A percentile compares a stretch with the other conserved stretches of the same genome.
These are phyloP conservation scores for Aspergillus sp. DNA, from an alignment of 2,329 filamentous ascomycete genomes.

Conservation along the genomic window DNA sequence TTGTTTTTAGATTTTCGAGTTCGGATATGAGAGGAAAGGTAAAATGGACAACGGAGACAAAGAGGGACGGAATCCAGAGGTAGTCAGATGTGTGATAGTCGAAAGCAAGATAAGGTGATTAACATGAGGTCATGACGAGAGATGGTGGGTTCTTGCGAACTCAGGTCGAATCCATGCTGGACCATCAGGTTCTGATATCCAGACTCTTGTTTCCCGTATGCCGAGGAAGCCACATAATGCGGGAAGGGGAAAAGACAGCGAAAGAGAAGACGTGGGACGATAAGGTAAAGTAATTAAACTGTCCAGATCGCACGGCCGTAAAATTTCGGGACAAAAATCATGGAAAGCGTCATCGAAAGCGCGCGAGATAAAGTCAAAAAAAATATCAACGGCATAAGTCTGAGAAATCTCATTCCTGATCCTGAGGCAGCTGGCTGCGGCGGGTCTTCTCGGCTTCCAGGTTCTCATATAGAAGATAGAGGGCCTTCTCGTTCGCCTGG, in stretches of 20 bases:
- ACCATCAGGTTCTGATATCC: constrained; percentile 17
- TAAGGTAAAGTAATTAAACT: constrained; percentile 8
- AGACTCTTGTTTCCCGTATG: constrained; percentile 19
- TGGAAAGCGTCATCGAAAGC: not conserved
- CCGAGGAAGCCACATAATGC: constrained; percentile 14
- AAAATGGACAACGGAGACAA: not conserved
- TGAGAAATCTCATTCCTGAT: constrained; percentile 29
- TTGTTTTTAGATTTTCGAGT: too few relatives aligned
- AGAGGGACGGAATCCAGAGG: not conserved
- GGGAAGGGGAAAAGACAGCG: constrained; percentile 8
- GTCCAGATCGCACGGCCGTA: constrained; percentile 1
- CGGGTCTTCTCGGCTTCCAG: constrained; percentile 98
- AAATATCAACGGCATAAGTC: not conserved
- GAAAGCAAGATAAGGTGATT: not conserved
- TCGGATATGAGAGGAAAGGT: not conserved
- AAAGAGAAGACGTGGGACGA: constrained; percentile 8
- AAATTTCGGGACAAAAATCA: not conserved
- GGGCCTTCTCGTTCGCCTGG: constrained; percentile 86
- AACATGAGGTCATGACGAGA: not conserved
- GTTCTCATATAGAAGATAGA: constrained; percentile 97
- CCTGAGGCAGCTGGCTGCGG: constrained; percentile 67
- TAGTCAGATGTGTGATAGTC: not conserved
- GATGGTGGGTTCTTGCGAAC: constrained; percentile 7
- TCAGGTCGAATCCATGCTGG: constrained; percentile 13
- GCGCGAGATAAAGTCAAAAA: not conserved